Conservation (phyloP, 2,329 filamentous ascomycete genomes). For the Neonectria punicea region DNA sequence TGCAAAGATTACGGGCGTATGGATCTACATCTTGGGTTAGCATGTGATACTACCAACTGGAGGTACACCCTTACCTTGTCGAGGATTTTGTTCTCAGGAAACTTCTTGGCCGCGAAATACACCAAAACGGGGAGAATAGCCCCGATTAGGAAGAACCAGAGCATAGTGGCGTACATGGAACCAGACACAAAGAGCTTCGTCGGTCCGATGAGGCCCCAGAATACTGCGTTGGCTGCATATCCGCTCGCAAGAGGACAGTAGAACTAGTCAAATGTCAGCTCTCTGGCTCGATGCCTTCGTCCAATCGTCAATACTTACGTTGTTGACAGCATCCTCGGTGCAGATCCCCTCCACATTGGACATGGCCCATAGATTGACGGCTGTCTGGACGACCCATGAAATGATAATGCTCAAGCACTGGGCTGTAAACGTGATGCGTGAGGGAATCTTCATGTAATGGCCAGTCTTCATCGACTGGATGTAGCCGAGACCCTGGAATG, state of each 20-base stretch:
- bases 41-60: too few relatives aligned
- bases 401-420: constrained; percentile 52
- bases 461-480: constrained; percentile 63
- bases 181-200: constrained; percentile 20
- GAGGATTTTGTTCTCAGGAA: constrained; percentile 3
- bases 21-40: not conserved
- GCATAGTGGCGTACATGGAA: constrained; percentile 13
- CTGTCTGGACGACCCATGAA: constrained; percentile 53
- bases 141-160: constrained; percentile 22
- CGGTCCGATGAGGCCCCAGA: constrained; percentile 69
- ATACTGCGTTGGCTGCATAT: constrained; percentile 59
- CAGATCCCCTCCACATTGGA: constrained; percentile 65
- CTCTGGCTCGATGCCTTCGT: constrained; percentile 50
- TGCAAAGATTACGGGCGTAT: constrained; percentile 10
- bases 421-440: constrained; percentile 59
- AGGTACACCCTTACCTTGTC: not conserved
- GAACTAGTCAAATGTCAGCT: constrained; percentile 57
- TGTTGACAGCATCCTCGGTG: constrained; percentile 42
- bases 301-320: not conserved
- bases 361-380: constrained; percentile 46
- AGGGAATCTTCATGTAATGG: constrained; percentile 65
- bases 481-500: constrained; percentile 59
- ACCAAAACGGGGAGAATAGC: constrained; percentile 12
- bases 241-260: constrained; percentile 5
- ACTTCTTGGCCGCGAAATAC: not conserved